Percentiles rank a stretch among this genome's conserved stretches.
phyloP scores from a whole-genome alignment of 495 filamentous ascomycete genomes.

The Hypoxylon lenormandii region DNA sequence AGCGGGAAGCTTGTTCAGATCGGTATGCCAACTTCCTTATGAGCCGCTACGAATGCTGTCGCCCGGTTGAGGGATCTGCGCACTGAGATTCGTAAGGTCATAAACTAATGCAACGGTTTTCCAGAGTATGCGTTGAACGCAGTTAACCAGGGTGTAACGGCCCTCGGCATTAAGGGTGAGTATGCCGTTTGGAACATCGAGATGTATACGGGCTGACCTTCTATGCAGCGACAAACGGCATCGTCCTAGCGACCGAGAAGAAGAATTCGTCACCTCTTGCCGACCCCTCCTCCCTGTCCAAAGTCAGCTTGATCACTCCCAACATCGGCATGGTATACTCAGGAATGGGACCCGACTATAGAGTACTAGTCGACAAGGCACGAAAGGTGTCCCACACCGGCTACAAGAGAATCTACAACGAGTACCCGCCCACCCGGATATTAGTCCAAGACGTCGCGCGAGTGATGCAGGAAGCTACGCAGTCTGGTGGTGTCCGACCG shows the following conservation, averaged over 20 bases:
- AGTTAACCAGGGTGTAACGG: conserved; percentile 98
- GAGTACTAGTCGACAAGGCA: conserved; percentile 95
- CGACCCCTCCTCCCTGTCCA: conserved; percentile 92
- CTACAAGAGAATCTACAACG: conserved; percentile 99
- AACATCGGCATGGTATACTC: conserved; percentile 99
- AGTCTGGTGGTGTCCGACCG: conserved; percentile 96
- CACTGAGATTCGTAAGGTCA: conserved; percentile 1
- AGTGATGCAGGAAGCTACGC: conserved; percentile 98
- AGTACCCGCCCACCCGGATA: conserved; percentile 98
- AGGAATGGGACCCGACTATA: conserved; percentile 98
- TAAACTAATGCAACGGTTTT: conserved; percentile 49
- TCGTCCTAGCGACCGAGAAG: conserved; percentile 99
- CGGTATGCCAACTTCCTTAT: conserved; percentile 61
- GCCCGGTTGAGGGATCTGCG: not conserved
- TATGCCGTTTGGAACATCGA: conserved; percentile 15
- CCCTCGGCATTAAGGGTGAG: conserved; percentile 95
- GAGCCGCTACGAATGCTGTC: conserved; percentile 5
- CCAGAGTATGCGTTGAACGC: conserved; percentile 99
- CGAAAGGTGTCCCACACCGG: conserved; percentile 98
- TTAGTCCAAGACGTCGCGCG: conserved; percentile 97
- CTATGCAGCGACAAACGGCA: conserved; percentile 87
- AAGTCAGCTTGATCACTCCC: conserved; percentile 96
- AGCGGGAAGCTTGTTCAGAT: conserved; percentile 95
- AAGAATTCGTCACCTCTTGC: conserved; percentile 97
- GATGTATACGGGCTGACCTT: conserved; percentile 7